phyloP scores from a whole-genome alignment of 228 moss, liverwort and hornwort genomes.

The Sphagnum fallax region DNA sequence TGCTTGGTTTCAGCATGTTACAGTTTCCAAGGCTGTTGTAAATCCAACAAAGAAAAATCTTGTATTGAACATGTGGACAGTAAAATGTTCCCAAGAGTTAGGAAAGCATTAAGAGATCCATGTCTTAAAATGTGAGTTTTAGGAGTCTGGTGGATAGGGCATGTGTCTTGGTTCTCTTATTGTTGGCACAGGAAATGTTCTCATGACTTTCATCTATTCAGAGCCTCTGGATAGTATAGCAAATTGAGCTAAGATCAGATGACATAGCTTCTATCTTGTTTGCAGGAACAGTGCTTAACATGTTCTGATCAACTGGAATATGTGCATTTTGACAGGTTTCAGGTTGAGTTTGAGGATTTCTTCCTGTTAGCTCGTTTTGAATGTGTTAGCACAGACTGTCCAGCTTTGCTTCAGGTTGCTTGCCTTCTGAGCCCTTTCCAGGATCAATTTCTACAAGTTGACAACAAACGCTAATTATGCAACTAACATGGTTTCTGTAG shows the following conservation, averaged over 20 bases:
- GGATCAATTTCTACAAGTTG: background rate
- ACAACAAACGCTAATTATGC: background rate
- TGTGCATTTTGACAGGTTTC: conserved; percentile 5
- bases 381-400: conserved; percentile 92
- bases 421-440: background rate
- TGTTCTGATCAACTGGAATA: background rate
- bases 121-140: too few relatives aligned
- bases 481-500: background rate
- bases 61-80: too few relatives aligned
- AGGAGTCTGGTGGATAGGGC: too few relatives aligned
- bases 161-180: background rate
- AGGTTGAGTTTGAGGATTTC: conserved; percentile 74
- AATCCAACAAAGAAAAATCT: too few relatives aligned
- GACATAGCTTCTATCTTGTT: background rate
- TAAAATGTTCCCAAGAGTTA: too few relatives aligned
- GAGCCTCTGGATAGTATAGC: too few relatives aligned
- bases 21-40: too few relatives aligned
- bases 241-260: too few relatives aligned
- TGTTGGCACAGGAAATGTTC: too few relatives aligned
- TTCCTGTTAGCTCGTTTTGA: conserved; percentile 82
- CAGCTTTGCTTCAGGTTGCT: conserved; percentile 64
- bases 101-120: too few relatives aligned
- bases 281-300: background rate
- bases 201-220: too few relatives aligned
- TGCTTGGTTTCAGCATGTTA: too few relatives aligned